phyloP scores from a whole-genome alignment of 2,329 filamentous ascomycete genomes.

The Aspergillus eucalypticola region DNA sequence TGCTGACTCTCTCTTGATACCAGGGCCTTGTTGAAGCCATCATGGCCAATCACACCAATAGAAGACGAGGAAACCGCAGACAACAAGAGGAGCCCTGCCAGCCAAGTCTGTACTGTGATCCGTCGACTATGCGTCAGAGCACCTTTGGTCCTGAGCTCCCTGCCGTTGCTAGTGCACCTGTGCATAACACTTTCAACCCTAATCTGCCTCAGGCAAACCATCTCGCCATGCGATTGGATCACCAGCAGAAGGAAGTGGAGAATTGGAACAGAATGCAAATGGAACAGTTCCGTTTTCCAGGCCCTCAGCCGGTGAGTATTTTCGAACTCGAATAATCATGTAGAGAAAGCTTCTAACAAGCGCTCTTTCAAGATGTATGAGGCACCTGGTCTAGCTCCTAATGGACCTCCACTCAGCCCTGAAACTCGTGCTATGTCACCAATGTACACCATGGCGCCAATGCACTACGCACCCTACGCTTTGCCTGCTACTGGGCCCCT shows the following conservation, averaged over 20 bases:
- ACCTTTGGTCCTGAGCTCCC: neutral
- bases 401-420: neutral
- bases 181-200: neutral
- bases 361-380: neutral
- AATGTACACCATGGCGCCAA: too few relatives aligned
- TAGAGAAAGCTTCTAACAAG: neutral
- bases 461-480: too few relatives aligned
- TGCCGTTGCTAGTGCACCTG: neutral
- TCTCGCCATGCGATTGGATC: neutral
- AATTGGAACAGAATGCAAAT: constrained; percentile 11
- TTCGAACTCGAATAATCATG: neutral
- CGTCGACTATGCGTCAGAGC: neutral
- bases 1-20: neutral
- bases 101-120: neutral
- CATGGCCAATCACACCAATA: neutral
- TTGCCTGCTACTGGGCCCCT: too few relatives aligned
- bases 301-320: constrained; percentile 8
- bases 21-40: neutral
- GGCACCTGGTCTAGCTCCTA: neutral
- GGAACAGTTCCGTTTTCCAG: constrained; percentile 17
- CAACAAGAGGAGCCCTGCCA: neutral
- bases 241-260: neutral
- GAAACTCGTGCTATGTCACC: neutral
- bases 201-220: neutral
- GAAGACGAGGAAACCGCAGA: neutral